Evolutionary conservation across 208 protist species (phyloP), one percentile per base, ranked within the genome.

Genomic region (Wallacemonas rigidus): DNA sequence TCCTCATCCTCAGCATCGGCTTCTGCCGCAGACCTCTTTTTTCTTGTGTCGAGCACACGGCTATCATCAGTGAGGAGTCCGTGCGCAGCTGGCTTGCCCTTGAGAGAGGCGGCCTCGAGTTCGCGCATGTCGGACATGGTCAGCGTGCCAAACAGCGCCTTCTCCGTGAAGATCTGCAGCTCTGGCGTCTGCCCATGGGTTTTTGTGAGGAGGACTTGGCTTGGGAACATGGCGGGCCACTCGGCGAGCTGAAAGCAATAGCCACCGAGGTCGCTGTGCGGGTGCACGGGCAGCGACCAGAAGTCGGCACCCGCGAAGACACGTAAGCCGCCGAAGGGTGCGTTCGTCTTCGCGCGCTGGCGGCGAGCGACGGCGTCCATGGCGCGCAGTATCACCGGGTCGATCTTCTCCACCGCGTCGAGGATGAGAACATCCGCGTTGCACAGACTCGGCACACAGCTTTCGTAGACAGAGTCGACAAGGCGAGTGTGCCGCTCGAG

Each of bases 221-320:
- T 54, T 7, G 92, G 92, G 71, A 97, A 97, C 3, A 93, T 53
- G 15, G 77, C 67, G 1, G 81, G 58, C 88, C 89, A 97, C 69
- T 86, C 72, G 55, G 79, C 77, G 15, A 92, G 75, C 74, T 97
- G 92, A 63, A 86, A 97, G 15, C 92, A 58, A 55, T 97, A 94
- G 38, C 90, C 92, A 12, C 90, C 89, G 0, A 83, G 93, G 79
- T 95, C 89, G 68, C 87, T 93, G 68, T 79, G 81, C 1, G 92
- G 92, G 55, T 89, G 81, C 17, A 97, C 92, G 0, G 85, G 86
- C 26, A 97, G 75, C 0, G 69, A 79, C 90, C 92, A 97, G 67
- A 97, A 97, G 67, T 97, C 88, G 12, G 88, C 92, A 14, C 85
- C 76, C 47, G 88, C 92, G 72, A 87, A 92, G 14, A 97, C 85